Base-by-base conservation (phyloP, 331 rosid species). In the Quercus phellos region DNA sequence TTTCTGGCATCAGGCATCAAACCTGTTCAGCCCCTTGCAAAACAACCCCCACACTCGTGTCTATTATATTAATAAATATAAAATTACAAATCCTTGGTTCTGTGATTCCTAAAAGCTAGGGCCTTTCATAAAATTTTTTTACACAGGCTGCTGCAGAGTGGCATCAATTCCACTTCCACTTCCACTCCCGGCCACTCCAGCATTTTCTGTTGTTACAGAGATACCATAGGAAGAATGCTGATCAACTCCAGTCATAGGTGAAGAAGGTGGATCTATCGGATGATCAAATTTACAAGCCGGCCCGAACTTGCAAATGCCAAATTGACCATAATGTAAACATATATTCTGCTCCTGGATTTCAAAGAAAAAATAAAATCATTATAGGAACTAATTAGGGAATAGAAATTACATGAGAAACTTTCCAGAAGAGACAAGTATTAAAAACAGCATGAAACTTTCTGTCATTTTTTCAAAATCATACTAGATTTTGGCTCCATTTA, bases 251-350 rank as follows among this genome's bases (percentile, higher is more conserved):
- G 91, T 68, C 61, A 74, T 72, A 55, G 85, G 30, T 30, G 84
- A 56, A 73, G 89, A 80, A 38, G 79, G 34, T 30, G 83, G 73
- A 76, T 58, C 54, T 59, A 80, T 74, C 0, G 98, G 90, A 78
- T 95, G 99, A 76, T 93, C 93, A 76, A 73, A 93, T 89, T 83
- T 93, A 89, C 98, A 95, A 29, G 94, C 90, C 19, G 98, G 97
- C 78, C 99, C 98, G 8, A 81, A 95, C 84, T 93, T 95, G 91
- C 98, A 95, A 74, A 95, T 93, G 79, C 99, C 98, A 50, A 87
- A 91, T 59, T 90, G 93, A 77, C 93, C 88, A 84, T 89, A 93
- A 80, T 91, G 83, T 0, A 88, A 10, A 91, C 99, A 95, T 64
- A 84, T 68, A 56, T 81, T 90, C 89, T 91, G 90, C 77, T 89